Conservation (phyloP, 208 protist species). For the Leishmania braziliensis region DNA sequence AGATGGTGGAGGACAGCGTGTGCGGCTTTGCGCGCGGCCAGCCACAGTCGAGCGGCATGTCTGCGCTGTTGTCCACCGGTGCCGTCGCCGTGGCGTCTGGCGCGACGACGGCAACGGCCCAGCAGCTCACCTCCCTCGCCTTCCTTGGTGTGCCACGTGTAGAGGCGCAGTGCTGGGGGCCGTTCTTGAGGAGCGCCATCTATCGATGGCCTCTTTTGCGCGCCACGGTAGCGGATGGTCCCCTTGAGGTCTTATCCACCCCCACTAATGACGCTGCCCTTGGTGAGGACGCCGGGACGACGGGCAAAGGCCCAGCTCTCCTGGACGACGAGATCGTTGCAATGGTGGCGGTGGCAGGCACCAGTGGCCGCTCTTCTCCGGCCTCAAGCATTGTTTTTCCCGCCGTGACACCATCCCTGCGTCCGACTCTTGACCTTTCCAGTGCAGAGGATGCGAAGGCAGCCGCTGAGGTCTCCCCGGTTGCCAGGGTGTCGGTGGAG, state of each 20-base stretch:
- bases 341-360: not conserved
- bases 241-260: not conserved
- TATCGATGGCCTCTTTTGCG: constrained; percentile 39
- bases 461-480: constrained; percentile 7
- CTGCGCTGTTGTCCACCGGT: not conserved
- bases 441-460: constrained; percentile 2
- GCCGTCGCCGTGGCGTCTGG: constrained; percentile 18
- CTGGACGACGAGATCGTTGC: not conserved
- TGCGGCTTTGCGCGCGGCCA: constrained; percentile 17
- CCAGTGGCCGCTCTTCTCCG: not conserved
- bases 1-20: constrained; percentile 66
- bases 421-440: not conserved
- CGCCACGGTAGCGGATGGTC: constrained; percentile 5
- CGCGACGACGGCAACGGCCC: constrained; percentile 16
- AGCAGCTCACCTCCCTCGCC: constrained; percentile 36
- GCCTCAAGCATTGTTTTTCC: not conserved
- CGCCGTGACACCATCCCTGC: not conserved
- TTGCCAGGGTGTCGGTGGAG: constrained; percentile 35
- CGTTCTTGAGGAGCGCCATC: constrained; percentile 37
- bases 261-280: not conserved
- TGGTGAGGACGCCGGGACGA: not conserved
- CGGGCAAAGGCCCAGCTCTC: not conserved
- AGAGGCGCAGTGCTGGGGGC: constrained; percentile 40
- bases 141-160: constrained; percentile 32
- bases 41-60: constrained; percentile 9